Evolutionary conservation across 2,329 filamentous ascomycete genomes (phyloP).

Genomic region (Ciborinia camelliae): DNA sequence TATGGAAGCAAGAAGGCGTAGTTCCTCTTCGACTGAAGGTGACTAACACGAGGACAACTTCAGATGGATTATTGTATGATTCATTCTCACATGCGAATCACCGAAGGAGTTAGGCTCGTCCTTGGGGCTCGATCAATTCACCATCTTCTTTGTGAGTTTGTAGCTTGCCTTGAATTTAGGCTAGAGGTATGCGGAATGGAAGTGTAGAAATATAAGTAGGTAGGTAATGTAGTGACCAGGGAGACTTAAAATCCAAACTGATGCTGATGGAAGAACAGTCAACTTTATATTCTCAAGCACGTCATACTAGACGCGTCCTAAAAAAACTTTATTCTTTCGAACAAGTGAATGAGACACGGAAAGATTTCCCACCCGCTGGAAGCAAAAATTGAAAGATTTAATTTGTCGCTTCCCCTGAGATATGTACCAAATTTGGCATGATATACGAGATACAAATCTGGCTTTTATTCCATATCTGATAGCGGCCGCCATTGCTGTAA

Average conservation of each 20-base stretch:
- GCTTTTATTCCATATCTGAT: background rate
- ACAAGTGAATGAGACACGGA: background rate
- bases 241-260: background rate
- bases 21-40: background rate
- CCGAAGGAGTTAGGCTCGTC: background rate
- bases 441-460: background rate
- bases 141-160: background rate
- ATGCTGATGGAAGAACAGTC: background rate
- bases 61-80: background rate
- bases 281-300: background rate
- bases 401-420: background rate
- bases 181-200: background rate
- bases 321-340: too few relatives aligned
- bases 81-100: conserved; percentile 1
- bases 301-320: background rate
- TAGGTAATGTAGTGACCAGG: background rate
- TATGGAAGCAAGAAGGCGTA: background rate
- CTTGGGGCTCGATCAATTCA: background rate
- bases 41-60: background rate
- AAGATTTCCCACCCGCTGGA: too few relatives aligned
- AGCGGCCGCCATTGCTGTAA: too few relatives aligned
- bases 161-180: background rate
- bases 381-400: background rate
- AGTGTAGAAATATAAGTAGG: background rate
- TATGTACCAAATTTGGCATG: background rate